phyloP scores from a whole-genome alignment of 805 yeast species.

The Metschnikowia cubensis region DNA sequence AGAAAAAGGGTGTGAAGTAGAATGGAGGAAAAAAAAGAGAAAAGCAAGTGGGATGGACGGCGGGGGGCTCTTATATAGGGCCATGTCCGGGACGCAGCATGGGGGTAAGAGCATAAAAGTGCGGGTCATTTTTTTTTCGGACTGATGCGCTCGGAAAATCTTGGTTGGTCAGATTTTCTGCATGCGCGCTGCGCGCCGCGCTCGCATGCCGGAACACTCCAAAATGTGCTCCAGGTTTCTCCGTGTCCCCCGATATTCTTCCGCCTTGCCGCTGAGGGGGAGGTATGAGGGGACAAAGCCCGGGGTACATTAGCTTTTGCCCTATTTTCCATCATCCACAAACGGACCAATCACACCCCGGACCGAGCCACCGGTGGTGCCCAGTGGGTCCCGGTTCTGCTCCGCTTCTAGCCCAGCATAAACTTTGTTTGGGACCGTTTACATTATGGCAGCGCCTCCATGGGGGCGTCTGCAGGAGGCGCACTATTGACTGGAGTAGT shows the following conservation, averaged over 20 bases:
- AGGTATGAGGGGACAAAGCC: too few relatives aligned
- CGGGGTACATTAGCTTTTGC: too few relatives aligned
- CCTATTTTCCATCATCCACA: accelerated
- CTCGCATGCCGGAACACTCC: constrained; percentile 6
- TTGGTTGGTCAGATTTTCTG: constrained; percentile 7
- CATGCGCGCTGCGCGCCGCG: constrained; percentile 8
- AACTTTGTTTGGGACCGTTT: not conserved
- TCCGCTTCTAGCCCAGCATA: not conserved
- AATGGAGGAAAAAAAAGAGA: constrained; percentile 3
- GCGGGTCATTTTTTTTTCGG: constrained; percentile 5
- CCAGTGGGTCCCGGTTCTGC: not conserved
- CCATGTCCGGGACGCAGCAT: not conserved
- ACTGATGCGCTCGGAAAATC: constrained; percentile 10
- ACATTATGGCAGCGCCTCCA: not conserved
- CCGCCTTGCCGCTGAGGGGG: not conserved
- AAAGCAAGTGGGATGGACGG: not conserved
- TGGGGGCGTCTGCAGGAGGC: constrained; percentile 4
- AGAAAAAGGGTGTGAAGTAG: not conserved
- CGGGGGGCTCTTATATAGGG: constrained; percentile 9
- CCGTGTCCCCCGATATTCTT: constrained; percentile 13
- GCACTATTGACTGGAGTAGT: constrained; percentile 1
- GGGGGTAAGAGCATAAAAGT: not conserved
- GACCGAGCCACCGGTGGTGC: too few relatives aligned
- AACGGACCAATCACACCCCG: too few relatives aligned
- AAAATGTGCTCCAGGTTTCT: constrained; percentile 19